Evolutionary conservation across 2,329 filamentous ascomycete genomes (phyloP).

Genomic region (Penicillium freii): DNA sequence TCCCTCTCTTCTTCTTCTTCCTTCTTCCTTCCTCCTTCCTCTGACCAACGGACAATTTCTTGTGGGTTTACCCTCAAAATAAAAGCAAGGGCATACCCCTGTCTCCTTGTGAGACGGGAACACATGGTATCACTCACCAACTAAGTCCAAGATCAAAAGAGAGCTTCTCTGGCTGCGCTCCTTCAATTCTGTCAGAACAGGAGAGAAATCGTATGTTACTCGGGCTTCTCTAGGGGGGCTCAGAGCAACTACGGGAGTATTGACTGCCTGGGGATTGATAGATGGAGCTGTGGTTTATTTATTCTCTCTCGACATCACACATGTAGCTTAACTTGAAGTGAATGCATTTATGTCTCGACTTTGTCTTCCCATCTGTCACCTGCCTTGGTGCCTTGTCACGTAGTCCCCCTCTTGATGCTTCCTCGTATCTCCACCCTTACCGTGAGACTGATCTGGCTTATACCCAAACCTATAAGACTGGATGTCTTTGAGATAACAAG

Average conservation of each 20-base stretch:
- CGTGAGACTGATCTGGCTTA: background rate
- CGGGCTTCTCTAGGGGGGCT: background rate
- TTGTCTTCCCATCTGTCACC: background rate
- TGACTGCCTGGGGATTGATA: background rate
- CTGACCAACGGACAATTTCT: background rate
- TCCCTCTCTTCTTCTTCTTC: background rate
- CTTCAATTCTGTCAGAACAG: background rate
- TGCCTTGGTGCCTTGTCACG: background rate
- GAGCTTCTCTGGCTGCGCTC: constrained; percentile 11
- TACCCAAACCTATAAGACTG: background rate
- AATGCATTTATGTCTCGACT: background rate
- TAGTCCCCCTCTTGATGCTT: background rate
- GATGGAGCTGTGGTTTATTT: constrained; percentile 13
- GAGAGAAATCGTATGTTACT: constrained; percentile 6
- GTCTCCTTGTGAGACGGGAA: background rate
- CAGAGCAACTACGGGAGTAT: constrained; percentile 8
- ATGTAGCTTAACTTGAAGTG: background rate
- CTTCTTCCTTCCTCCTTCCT: background rate
- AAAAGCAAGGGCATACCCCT: constrained; percentile 7
- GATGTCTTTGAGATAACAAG: background rate
- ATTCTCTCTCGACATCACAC: constrained; percentile 4
- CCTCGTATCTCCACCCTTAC: background rate
- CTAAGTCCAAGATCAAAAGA: constrained; percentile 9
- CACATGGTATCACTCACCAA: constrained; percentile 4
- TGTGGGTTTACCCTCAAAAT: background rate